Evolutionary conservation across 768 basidiomycete genomes (phyloP).

Genomic region (Trametes punicea): DNA sequence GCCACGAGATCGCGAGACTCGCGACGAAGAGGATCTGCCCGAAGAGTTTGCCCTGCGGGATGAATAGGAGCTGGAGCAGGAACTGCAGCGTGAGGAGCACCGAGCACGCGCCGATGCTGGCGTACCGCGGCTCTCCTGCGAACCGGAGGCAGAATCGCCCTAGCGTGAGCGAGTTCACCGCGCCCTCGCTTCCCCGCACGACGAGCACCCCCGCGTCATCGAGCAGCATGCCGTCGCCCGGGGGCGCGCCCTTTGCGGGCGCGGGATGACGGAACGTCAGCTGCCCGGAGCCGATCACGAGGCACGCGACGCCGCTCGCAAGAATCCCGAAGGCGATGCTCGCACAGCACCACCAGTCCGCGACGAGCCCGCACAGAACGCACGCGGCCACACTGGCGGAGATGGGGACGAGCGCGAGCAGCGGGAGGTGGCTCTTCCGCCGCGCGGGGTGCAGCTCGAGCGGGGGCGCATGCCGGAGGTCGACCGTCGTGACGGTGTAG

Average conservation of each 20-base stretch:
- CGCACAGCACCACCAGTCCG: constrained; percentile 18
- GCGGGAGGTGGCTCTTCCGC: neutral
- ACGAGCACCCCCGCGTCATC: constrained; percentile 10
- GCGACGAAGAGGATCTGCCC: constrained; percentile 19
- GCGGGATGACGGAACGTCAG: constrained; percentile 9
- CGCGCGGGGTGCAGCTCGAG: neutral
- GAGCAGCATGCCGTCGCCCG: constrained; percentile 8
- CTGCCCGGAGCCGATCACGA: constrained; percentile 13
- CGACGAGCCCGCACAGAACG: constrained; percentile 7
- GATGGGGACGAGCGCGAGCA: constrained; percentile 6
- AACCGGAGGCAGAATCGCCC: constrained; percentile 12
- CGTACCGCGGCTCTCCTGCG: constrained; percentile 1
- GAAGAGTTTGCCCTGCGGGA: constrained; percentile 17
- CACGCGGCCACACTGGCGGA: constrained; percentile 5
- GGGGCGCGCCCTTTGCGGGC: constrained; percentile 13
- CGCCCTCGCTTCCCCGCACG: constrained; percentile 12
- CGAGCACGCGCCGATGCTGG: constrained; percentile 10
- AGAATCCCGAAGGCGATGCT: constrained; percentile 15
- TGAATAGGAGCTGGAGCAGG: constrained; percentile 15
- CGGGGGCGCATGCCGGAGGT: neutral
- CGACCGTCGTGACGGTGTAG: neutral
- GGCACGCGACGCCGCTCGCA: constrained; percentile 15
- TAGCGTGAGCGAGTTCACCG: constrained; percentile 17
- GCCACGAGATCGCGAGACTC: constrained; percentile 16
- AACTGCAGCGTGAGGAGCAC: constrained; percentile 14